Base-by-base conservation (phyloP, 2,329 filamentous ascomycete species). In the Fusarium bactridioides region DNA sequence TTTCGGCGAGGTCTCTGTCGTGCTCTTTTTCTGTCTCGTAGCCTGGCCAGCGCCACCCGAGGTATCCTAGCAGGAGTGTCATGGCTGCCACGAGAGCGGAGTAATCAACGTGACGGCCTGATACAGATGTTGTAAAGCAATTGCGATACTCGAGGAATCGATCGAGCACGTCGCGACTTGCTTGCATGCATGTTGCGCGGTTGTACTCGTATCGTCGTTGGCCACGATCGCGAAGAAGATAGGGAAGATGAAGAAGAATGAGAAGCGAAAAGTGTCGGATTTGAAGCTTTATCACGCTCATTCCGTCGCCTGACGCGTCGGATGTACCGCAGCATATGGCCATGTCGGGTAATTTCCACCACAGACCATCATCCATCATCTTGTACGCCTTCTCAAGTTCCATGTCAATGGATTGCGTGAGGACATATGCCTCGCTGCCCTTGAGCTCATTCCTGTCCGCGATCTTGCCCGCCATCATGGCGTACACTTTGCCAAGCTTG, bases 231-330 rank as follows among this genome's bases (percentile, higher is more conserved):
- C 81, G 82, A 16, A 89, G 81, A 78, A 89, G 85, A 67, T 86
- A 89, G 0, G 88, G 88, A 3, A 90, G 81, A 66, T 90, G 87
- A 0, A 89, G 82, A 13, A 87, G 82, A 38, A 86, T 83, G 12
- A 88, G 78, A 7, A 89, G 80, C 38, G 85, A 83, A 71, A 85
- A 84, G 67, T 89, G 85, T 5, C 83, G 81, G 50, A 89, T 81
- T 64, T 89, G 87, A 11, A 84, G 76, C 74, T 86, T 83, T 11
- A 85, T 70, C 10, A 81, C 79, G 10, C 77, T 65, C 38, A 80
- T 61, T 5, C 78, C 70, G 31, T 72, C 64, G 47, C 63, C 58
- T 41, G 67, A 69, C 19, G 41, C 29, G 37, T 78, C 68, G 4
- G 75, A 60, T n/a, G 74, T 56, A 19, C 35, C 51, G 55, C 76